phyloP scores from a whole-genome alignment of 305 asterid species.

The Plantago rigida region DNA sequence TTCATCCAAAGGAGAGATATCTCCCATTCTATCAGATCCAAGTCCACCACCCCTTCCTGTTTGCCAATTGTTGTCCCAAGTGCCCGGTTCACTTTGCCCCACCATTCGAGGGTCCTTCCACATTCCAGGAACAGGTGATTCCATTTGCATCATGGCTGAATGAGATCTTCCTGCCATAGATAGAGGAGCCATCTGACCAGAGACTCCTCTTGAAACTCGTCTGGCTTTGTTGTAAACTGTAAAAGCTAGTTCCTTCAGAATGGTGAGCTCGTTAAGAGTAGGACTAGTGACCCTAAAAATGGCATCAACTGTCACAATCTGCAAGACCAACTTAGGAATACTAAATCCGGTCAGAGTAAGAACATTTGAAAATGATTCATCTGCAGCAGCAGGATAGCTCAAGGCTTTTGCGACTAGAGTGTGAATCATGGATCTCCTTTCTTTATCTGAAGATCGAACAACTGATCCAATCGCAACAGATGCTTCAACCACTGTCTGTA shows the following conservation, averaged over 20 bases:
- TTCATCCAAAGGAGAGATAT: conserved; percentile 59
- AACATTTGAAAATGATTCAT: conserved; percentile 85
- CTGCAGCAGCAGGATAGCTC: conserved; percentile 79
- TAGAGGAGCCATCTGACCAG: conserved; percentile 49
- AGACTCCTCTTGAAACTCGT: conserved; percentile 61
- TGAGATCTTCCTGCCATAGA: conserved; percentile 63
- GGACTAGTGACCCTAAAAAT: conserved; percentile 91
- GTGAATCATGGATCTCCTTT: conserved; percentile 75
- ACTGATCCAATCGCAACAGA: conserved; percentile 84
- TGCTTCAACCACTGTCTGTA: conserved; percentile 88
- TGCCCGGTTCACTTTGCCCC: conserved; percentile 64
- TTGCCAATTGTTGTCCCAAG: conserved; percentile 98
- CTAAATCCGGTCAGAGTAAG: conserved; percentile 80
- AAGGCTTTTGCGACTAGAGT: conserved; percentile 96
- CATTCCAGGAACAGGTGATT: conserved; percentile 69
- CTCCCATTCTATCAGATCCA: conserved; percentile 68
- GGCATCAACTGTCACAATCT: conserved; percentile 93
- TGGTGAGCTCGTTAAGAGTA: conserved; percentile 64
- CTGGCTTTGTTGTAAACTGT: conserved; percentile 96
- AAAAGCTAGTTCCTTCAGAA: conserved; percentile 91
- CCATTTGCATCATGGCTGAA: conserved; percentile 64
- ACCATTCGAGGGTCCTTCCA: conserved; percentile 88
- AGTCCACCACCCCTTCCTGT: conserved; percentile 66
- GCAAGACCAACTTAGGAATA: conserved; percentile 87
- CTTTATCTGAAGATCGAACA: conserved; percentile 82